Conservation (phyloP, 495 filamentous ascomycete species). For the Hypoxylon fuscum region DNA sequence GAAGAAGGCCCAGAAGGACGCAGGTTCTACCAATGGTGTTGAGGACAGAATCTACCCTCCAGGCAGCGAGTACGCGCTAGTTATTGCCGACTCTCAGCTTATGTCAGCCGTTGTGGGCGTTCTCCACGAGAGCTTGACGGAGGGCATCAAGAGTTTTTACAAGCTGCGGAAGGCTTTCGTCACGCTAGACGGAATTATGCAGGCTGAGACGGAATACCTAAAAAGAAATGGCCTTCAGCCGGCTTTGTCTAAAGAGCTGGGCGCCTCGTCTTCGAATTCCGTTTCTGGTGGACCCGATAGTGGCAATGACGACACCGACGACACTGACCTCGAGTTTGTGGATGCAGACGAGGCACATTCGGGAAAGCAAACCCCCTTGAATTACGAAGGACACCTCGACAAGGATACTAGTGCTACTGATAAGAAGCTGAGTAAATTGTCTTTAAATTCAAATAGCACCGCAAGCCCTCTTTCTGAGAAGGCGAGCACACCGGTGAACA, state of each 20-base stretch:
- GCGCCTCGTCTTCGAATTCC: conserved; percentile 18
- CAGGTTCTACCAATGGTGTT: conserved; percentile 40
- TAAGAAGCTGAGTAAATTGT: conserved; percentile 29
- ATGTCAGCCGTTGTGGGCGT: conserved; percentile 91
- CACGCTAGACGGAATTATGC: conserved; percentile 77
- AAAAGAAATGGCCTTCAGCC: conserved; percentile 37
- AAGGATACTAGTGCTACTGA: conserved; percentile 18
- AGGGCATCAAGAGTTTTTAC: conserved; percentile 91
- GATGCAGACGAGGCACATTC: conserved; percentile 45
- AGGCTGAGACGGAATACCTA: conserved; percentile 55
- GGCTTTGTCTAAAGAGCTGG: conserved; percentile 10
- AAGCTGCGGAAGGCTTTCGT: conserved; percentile 90
- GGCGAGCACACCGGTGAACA: not conserved
- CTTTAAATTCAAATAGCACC: conserved; percentile 24
- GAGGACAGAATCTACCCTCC: conserved; percentile 70
- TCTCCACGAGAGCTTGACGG: conserved; percentile 91
- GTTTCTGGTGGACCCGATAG: conserved; percentile 17
- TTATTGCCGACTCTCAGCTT: conserved; percentile 79
- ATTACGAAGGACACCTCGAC: conserved; percentile 32
- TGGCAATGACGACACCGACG: conserved; percentile 32
- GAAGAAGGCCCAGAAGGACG: conserved; percentile 72
- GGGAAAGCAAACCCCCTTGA: conserved; percentile 41
- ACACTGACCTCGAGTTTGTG: conserved; percentile 40
- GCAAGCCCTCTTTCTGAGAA: conserved; percentile 4
- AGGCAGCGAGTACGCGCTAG: conserved; percentile 83